phyloP scores from a whole-genome alignment of 192 early-diverging fungal genomes.

The Coemansia sp. region DNA sequence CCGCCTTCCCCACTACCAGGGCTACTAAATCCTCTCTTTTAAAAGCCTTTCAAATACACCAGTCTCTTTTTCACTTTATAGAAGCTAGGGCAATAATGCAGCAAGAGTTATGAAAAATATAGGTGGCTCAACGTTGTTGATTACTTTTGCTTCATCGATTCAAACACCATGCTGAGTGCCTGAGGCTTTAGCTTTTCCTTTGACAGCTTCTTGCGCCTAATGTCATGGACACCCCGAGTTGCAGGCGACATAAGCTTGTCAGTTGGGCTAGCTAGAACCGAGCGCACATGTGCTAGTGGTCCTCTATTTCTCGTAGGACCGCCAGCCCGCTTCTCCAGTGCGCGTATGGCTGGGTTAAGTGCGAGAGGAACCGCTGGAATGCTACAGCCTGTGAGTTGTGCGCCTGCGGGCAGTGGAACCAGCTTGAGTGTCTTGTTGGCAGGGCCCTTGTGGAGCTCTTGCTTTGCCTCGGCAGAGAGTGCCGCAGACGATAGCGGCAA shows the following conservation, averaged over 20 bases:
- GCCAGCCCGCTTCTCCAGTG: slow-evolving; percentile 15
- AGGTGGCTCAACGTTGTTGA: too few species aligned
- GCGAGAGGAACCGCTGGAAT: not conserved
- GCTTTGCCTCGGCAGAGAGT: not conserved
- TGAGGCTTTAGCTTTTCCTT: slow-evolving; percentile 17
- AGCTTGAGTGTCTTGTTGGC: not conserved
- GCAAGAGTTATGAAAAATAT: not conserved
- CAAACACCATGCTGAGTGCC: slow-evolving; percentile 25
- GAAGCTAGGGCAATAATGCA: not conserved
- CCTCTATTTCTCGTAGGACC: not conserved
- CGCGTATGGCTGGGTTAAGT: slow-evolving; percentile 12
- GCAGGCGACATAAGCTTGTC: slow-evolving; percentile 49
- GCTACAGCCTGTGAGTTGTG: not conserved
- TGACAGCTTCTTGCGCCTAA: slow-evolving; percentile 33
- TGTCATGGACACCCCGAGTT: slow-evolving; percentile 26
- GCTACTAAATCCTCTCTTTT: slow-evolving; percentile 27
- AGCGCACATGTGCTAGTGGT: slow-evolving; percentile 10
- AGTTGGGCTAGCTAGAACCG: slow-evolving; percentile 36
- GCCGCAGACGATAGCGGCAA: not conserved
- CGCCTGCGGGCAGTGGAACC: not conserved
- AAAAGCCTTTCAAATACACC: not conserved
- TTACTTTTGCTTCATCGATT: slow-evolving; percentile 36
- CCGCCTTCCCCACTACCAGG: slow-evolving; percentile 62
- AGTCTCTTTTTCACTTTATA: not conserved
- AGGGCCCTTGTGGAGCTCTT: not conserved